Conservation (phyloP, 2,329 filamentous ascomycete species). For the Botryosphaeria dothidea region DNA sequence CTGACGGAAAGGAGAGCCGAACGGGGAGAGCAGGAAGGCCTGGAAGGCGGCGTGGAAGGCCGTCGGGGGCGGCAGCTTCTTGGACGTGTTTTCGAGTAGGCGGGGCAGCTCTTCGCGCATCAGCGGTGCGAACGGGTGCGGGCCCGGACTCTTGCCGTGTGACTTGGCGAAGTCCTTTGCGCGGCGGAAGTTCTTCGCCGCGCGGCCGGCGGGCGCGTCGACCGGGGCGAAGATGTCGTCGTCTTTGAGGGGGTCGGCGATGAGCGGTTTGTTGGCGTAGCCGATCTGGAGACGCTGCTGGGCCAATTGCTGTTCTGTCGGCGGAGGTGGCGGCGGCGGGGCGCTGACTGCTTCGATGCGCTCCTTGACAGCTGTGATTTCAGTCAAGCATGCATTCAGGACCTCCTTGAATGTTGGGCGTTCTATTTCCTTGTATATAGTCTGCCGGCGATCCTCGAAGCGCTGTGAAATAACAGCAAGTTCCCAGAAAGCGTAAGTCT, state of each 20-base stretch:
- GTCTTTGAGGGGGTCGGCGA: slow-evolving; percentile 47
- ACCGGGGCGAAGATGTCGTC: slow-evolving; percentile 50
- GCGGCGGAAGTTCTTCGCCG: slow-evolving; percentile 38
- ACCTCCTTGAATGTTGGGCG: slow-evolving; percentile 82
- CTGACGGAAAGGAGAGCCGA: slow-evolving; percentile 71
- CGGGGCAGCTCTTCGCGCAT: slow-evolving; percentile 25
- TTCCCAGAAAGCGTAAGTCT: slow-evolving; percentile 91
- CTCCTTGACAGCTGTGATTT: slow-evolving; percentile 66
- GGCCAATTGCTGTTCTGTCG: slow-evolving; percentile 39
- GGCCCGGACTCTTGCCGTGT: slow-evolving; percentile 36
- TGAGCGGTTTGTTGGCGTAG: slow-evolving; percentile 43
- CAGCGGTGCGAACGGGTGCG: slow-evolving; percentile 7
- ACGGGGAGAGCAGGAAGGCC: slow-evolving; percentile 25
- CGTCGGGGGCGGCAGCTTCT: not conserved
- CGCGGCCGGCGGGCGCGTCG: slow-evolving; percentile 37
- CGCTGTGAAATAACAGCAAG: slow-evolving; percentile 75
- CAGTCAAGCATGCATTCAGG: slow-evolving; percentile 66
- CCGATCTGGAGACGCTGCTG: not conserved
- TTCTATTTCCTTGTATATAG: slow-evolving; percentile 86
- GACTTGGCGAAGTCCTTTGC: slow-evolving; percentile 49
- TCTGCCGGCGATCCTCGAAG: slow-evolving; percentile 73
- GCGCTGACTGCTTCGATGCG: slow-evolving; percentile 60
- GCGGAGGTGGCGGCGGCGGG: slow-evolving; percentile 30
- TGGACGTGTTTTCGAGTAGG: slow-evolving; percentile 2
- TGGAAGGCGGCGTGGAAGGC: slow-evolving; percentile 1